A percentile compares a stretch with the other conserved stretches of the same genome.
Conservation (phyloP, 164 flowering plant species). For the Sedum album region DNA sequence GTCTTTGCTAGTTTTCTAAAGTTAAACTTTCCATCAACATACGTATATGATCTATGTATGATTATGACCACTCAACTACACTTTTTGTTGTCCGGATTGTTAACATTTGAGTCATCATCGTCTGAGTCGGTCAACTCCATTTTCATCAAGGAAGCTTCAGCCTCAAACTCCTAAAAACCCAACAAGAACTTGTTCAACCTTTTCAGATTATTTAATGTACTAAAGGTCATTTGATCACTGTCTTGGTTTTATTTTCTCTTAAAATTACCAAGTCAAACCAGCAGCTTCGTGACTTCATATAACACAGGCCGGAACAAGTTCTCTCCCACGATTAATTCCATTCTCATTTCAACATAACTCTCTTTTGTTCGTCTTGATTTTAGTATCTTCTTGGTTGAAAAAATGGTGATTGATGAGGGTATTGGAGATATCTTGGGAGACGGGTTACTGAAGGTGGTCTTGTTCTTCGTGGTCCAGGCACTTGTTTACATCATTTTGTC, state of each 20-base stretch:
- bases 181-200: not conserved
- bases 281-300: not conserved
- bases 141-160: not conserved
- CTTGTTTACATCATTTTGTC: slow-evolving; percentile 45
- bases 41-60: not conserved
- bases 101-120: slow-evolving; percentile 3
- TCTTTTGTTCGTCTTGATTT: not conserved
- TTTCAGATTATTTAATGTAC: too few species aligned
- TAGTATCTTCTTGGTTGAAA: not conserved
- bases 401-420: not conserved
- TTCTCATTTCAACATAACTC: too few species aligned
- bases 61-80: not conserved
- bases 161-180: not conserved
- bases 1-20: not conserved
- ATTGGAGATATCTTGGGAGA: slow-evolving; percentile 14
- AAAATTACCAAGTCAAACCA: not conserved
- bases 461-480: slow-evolving; percentile 41
- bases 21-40: not conserved
- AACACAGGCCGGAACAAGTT: not conserved
- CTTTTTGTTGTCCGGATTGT: not conserved
- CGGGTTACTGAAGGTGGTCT: slow-evolving; percentile 27
- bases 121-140: not conserved
- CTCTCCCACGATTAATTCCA: not conserved
- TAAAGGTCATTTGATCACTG: too few species aligned
- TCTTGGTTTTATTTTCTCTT: not conserved